Evolutionary conservation across 768 basidiomycete species (phyloP), one percentile per base, ranked within the genome.

Genomic region (Trichaptum fuscoviolaceum): DNA sequence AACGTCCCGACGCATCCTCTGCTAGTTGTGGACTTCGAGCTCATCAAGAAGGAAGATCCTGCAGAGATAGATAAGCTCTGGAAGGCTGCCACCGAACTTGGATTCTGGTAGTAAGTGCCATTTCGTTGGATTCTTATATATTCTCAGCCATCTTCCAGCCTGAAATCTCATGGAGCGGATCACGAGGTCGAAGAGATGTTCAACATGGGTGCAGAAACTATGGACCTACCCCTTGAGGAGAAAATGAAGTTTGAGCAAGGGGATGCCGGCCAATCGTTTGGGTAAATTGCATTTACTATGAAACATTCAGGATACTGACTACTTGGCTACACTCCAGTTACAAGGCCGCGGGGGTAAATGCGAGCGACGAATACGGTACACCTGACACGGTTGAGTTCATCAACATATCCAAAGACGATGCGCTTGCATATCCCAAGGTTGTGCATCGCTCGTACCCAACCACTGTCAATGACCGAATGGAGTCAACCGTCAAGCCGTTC

Each of bases 41-140:
- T 78, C 1, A 69, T 85, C 34, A 74, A 74, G 27, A 70, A 70
- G 0, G 72, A 79, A 0, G 76, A 82, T 35, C n/a, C 70, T 12
- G 65, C 65, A 1, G 84, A 84, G 71, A 71, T 80, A 8, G 76
- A 80, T 8, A 76, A 71, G 63, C 77, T 85, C 23, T 84, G 81
- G 80, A 71, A 80, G 25, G 83, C 83, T 0, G 81, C 82, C 20
- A 83, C 81, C 0, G 74, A 76, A 27, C 74, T 85, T 17, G 84
- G 84, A 1, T 85, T 85, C 73, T 85, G 84, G 80, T 85, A 84
- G 81, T 83, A 70, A 71, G 83, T 81, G 34, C 17, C 62, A 2
- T 24, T n/a, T 26, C 62, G 10, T 61, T 61, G 24, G 57, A 2
- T n/a, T 58, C 57, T n/a, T 7, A 58, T 26, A n/a, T 20, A 20